Evolutionary conservation across 805 yeast genomes (phyloP).

Genomic region (Starmerella davenportii): DNA sequence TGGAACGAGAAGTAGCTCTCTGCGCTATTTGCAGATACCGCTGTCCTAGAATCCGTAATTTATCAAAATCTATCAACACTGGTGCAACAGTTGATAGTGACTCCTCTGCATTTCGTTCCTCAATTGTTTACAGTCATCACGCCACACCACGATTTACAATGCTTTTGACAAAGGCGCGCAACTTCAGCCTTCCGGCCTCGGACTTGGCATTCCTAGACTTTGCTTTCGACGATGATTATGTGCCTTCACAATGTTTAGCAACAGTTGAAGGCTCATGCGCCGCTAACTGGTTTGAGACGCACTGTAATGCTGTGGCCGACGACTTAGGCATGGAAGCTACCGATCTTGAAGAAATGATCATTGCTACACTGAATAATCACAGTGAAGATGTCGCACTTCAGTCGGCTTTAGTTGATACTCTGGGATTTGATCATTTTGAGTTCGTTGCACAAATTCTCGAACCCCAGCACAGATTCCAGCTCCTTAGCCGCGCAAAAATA

Average conservation of each 20-base stretch:
- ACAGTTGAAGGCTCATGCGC: background rate
- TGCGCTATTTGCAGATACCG: no score
- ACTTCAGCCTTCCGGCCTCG: background rate
- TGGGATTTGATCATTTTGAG: constrained; percentile 79
- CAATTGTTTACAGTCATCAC: no score
- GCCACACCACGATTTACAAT: no score
- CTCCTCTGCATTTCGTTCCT: no score
- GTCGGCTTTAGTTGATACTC: constrained; percentile 51
- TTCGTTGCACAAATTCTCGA: constrained; percentile 47
- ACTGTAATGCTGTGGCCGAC: background rate
- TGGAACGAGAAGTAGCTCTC: no score
- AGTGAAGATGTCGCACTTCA: constrained; percentile 24
- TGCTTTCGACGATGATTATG: background rate
- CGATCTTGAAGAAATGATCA: constrained; percentile 5
- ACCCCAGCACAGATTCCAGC: constrained; percentile 17
- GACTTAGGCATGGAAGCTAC: constrained; percentile 4
- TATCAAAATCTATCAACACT: no score
- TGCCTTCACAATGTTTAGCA: background rate
- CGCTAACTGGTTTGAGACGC: background rate
- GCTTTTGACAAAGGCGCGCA: no score
- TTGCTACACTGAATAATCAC: constrained; percentile 3
- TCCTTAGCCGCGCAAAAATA: constrained; percentile 8
- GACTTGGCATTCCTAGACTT: background rate
- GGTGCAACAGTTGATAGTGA: no score
- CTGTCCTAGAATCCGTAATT: no score